Evolutionary conservation across 2,329 filamentous ascomycete genomes (phyloP).

Genomic region (Cercospora sesami): DNA sequence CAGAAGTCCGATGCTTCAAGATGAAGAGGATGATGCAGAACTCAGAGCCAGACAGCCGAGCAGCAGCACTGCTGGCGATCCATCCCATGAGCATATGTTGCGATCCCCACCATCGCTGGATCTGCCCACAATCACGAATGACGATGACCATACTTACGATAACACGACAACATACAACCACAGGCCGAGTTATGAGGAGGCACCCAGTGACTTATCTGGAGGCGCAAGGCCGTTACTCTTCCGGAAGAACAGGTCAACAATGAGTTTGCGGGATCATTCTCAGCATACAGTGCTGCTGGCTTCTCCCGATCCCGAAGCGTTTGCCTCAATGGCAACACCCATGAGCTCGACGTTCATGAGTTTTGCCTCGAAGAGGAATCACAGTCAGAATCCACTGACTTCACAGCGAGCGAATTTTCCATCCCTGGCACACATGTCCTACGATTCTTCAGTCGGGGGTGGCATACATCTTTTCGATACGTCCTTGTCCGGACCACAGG

Average conservation of each 20-base stretch:
- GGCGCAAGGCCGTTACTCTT: slow-evolving; percentile 36
- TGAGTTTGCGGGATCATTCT: slow-evolving; percentile 61
- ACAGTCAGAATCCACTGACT: slow-evolving; percentile 32
- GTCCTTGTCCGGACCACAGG: slow-evolving; percentile 28
- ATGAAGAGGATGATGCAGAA: slow-evolving; percentile 26
- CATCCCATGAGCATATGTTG: slow-evolving; percentile 33
- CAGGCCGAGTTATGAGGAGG: slow-evolving; percentile 30
- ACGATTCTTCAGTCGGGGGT: slow-evolving; percentile 60
- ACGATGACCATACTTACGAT: slow-evolving; percentile 10
- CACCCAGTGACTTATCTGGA: slow-evolving; percentile 28
- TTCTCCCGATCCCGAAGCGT: slow-evolving; percentile 59
- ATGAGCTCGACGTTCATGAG: slow-evolving; percentile 66
- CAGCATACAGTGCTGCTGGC: slow-evolving; percentile 69
- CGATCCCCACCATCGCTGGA: slow-evolving; percentile 38
- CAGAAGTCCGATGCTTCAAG: slow-evolving; percentile 26
- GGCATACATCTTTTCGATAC: slow-evolving; percentile 80
- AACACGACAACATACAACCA: slow-evolving; percentile 25
- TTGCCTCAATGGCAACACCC: slow-evolving; percentile 71
- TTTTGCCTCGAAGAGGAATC: slow-evolving; percentile 41
- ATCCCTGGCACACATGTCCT: slow-evolving; percentile 53
- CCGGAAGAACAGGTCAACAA: slow-evolving; percentile 54
- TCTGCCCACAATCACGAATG: slow-evolving; percentile 24
- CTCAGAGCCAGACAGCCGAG: slow-evolving; percentile 21
- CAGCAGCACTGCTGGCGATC: slow-evolving; percentile 30
- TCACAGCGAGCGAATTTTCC: slow-evolving; percentile 42